Evolutionary conservation across 2,329 filamentous ascomycete genomes (phyloP), one percentile per base, ranked within the genome.

Genomic region (Colletotrichum echinochloae): DNA sequence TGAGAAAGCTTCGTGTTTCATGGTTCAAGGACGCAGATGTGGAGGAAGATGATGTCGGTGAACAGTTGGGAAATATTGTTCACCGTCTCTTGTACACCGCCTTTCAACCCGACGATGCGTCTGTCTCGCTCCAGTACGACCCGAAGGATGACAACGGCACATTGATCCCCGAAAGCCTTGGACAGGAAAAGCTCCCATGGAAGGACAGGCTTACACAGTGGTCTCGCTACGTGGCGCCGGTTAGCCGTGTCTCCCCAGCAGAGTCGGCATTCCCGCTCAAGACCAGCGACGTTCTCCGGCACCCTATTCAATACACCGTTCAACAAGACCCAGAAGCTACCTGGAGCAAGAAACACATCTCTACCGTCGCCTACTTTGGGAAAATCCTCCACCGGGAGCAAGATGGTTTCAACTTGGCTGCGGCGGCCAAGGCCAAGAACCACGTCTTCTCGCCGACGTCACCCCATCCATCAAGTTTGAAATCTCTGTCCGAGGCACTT

Each of bases 351-450:
- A 26, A 23, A 33, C 70, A 55, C 41, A 55, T n/a, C 33, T 23
- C 66, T 12, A 82, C 83, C 1, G 77, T 75, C 3, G 86, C 86
- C 14, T 79, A 81, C 3, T 89, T 89, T 73, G 88, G 88, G 23
- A 84, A 87, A 63, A 72, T 89, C 41, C 81, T 89, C 0, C 83
- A 85, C 70, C 61, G 73, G 28, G 75, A 78, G 44, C 59, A 67
- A 28, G 28, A 18, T 37, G 5, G 18, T 7, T 63, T 66, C 20
- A 33, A 20, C 26, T 20, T 52, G 12, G 46, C 60, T 20, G 28
- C 16, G 28, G 66, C 66, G n/a, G 41, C 57, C 9, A 5, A 66
- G 52, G 23, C 12, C 37, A 54, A n/a, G 8, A 60, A 67, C 6
- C 83, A 82, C 56, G 78, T 84, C 55, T 81, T 89, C 44, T 78